Evolutionary conservation across 495 filamentous ascomycete genomes (phyloP), one percentile per base, ranked within the genome.

Genomic region (Hypoxylon fragiforme): DNA sequence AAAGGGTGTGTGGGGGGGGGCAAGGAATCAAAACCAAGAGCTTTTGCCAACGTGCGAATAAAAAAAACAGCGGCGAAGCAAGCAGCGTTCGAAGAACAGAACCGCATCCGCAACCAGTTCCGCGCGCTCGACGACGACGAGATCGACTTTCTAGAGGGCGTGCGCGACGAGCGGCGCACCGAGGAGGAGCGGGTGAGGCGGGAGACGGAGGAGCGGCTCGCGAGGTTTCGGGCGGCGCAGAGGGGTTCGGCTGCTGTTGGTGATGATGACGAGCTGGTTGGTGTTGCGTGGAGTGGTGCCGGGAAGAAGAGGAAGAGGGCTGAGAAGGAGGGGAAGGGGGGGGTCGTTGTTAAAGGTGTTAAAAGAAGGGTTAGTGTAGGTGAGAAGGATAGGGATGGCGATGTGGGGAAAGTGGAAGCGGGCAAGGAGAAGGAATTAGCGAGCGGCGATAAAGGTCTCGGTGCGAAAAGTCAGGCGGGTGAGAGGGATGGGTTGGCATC

Each of bases 81-180:
- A 73, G 92, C 95, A 64, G 91, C 90, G 42, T 96, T 97, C 70
- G 92, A 96, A 70, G 95, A 98, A 70, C 86, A 88, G 57, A 82
- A 82, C 49, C 82, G 86, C 52, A 70, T 98, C 37, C 88, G 87
- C 70, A 96, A 97, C 68, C 94, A 97, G 74, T 98, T 97, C 74
- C 87, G 91, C 45, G 81, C 90, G 7, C 81, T 98, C 30, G 91
- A 97, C 64, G 90, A 96, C 54, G 92, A 95, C 63, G 94, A 98
- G 72, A 81, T 94, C 53, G 92, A 95, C 2, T 98, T 95, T 63
- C 71, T 97, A 12, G 91, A 95, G 50, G 86, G 81, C 1, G 81
- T 96, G 12, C 71, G 85, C 24, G 87, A 87, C 57, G 81, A 78
- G 32, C 86, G 81, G 21, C 72, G 87, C 15, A 79, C 75, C 9